Evolutionary conservation across 2,329 filamentous ascomycete species (phyloP).

Genomic region (Massarina eburnea): DNA sequence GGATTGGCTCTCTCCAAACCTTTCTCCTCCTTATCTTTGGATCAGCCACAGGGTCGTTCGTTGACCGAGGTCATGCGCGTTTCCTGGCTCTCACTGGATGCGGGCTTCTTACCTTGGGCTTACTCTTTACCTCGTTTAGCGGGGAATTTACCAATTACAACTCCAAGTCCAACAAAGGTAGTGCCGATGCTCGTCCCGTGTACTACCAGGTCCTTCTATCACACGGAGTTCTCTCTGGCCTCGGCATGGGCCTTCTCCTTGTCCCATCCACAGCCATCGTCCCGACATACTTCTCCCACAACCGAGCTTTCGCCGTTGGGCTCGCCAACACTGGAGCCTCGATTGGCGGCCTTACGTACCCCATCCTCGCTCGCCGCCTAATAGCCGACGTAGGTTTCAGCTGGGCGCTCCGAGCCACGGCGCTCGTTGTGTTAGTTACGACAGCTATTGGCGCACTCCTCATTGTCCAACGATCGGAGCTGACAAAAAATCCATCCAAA

Average conservation of each 20-base stretch:
- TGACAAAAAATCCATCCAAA: too few species aligned
- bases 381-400: conserved; percentile 59
- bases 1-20: too few species aligned
- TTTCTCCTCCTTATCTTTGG: too few species aligned
- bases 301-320: conserved; percentile 55
- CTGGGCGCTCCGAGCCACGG: conserved; percentile 62
- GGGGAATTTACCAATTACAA: conserved; percentile 39
- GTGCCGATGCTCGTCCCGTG: conserved; percentile 1
- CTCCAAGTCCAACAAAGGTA: too few species aligned
- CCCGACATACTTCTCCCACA: conserved; percentile 49
- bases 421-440: too few species aligned
- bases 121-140: conserved; percentile 54
- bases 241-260: conserved; percentile 18
- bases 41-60: too few species aligned
- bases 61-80: too few species aligned
- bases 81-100: conserved; percentile 32
- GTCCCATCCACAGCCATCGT: conserved; percentile 17
- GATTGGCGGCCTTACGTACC: conserved; percentile 50
- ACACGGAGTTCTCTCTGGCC: conserved; percentile 19
- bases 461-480: too few species aligned
- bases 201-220: conserved; percentile 48
- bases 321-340: conserved; percentile 49
- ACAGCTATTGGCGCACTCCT: too few species aligned
- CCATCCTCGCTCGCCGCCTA: conserved; percentile 55
- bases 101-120: conserved; percentile 44